Evolutionary conservation across 208 protist species (phyloP).

Genomic region (Acanthamoeba royreba): DNA sequence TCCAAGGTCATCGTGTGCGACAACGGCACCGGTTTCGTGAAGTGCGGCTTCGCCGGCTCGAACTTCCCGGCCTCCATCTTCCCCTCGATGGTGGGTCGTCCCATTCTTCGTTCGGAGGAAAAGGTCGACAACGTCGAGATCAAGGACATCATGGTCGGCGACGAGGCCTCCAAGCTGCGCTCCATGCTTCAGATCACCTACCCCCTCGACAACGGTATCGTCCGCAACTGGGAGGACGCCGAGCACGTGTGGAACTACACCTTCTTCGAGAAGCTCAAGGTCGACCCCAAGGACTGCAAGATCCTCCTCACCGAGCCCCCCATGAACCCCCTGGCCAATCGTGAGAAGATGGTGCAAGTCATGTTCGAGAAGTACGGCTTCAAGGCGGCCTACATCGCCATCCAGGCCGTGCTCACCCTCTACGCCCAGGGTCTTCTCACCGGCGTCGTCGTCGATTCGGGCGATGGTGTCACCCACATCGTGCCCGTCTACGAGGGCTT

Average conservation of each 20-base stretch:
- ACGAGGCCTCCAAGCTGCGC: conserved; percentile 85
- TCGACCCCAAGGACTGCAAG: conserved; percentile 72
- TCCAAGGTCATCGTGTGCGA: conserved; percentile 78
- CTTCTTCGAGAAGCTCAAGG: conserved; percentile 80
- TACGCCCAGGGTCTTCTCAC: conserved; percentile 94
- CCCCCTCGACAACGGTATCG: conserved; percentile 95
- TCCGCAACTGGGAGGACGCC: conserved; percentile 97
- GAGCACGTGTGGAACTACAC: conserved; percentile 94
- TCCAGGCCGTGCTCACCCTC: conserved; percentile 90
- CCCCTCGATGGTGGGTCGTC: conserved; percentile 93
- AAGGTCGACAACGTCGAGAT: conserved; percentile 71
- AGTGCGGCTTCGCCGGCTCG: conserved; percentile 94
- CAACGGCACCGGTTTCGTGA: conserved; percentile 91
- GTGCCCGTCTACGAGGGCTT: conserved; percentile 97
- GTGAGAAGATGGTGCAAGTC: conserved; percentile 88
- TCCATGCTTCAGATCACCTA: conserved; percentile 89
- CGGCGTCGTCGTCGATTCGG: conserved; percentile 97
- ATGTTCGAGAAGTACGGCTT: conserved; percentile 98
- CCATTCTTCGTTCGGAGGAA: conserved; percentile 88
- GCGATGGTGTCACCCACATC: conserved; percentile 97
- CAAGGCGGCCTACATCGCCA: conserved; percentile 88
- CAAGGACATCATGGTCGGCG: conserved; percentile 92
- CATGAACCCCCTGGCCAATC: conserved; percentile 90
- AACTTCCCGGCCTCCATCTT: conserved; percentile 96
- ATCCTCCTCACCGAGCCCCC: conserved; percentile 98